Conservation (phyloP, 2,329 filamentous ascomycete species). For the Pseudomassariella vexata region DNA sequence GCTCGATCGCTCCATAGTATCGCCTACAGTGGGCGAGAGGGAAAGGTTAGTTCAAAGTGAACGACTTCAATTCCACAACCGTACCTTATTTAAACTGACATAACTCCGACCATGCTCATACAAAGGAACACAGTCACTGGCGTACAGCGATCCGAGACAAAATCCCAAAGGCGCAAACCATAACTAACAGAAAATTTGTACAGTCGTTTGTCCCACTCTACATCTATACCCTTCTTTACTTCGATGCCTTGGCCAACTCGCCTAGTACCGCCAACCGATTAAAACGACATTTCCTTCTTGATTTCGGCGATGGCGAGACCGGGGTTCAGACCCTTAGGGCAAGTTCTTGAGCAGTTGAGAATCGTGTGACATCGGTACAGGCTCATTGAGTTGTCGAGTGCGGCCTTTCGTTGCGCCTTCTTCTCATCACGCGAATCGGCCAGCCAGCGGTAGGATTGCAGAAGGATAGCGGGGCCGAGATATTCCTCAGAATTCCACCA, state of each 20-base stretch:
- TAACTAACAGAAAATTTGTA: conserved; percentile 11
- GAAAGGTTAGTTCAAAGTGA: too few species aligned
- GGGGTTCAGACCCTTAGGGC: conserved; percentile 97
- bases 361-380: conserved; percentile 99
- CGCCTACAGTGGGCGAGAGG: too few species aligned
- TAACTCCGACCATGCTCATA: conserved; percentile 9
- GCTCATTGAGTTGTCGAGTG: conserved; percentile 97
- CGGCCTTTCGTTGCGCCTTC: conserved; percentile 79
- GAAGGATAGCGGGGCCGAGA: conserved; percentile 89
- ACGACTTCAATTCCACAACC: too few species aligned
- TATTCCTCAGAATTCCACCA: conserved; percentile 99
- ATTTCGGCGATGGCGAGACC: conserved; percentile 94
- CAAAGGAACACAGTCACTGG: conserved; percentile 9
- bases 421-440: conserved; percentile 91
- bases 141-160: conserved; percentile 8
- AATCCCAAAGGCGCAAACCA: conserved; percentile 8
- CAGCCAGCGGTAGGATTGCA: conserved; percentile 98
- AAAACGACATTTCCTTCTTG: conserved; percentile 88
- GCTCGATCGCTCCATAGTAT: too few species aligned
- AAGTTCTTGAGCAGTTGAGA: conserved; percentile 95
- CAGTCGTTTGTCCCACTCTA: conserved; percentile 4
- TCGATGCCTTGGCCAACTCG: neutral
- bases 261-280: conserved; percentile 9
- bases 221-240: neutral
- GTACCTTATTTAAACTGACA: too few species aligned